These are phyloP conservation scores for Ceratonia siliqua DNA, from an alignment of 306 rosid species.

Conservation along the genomic window DNA sequence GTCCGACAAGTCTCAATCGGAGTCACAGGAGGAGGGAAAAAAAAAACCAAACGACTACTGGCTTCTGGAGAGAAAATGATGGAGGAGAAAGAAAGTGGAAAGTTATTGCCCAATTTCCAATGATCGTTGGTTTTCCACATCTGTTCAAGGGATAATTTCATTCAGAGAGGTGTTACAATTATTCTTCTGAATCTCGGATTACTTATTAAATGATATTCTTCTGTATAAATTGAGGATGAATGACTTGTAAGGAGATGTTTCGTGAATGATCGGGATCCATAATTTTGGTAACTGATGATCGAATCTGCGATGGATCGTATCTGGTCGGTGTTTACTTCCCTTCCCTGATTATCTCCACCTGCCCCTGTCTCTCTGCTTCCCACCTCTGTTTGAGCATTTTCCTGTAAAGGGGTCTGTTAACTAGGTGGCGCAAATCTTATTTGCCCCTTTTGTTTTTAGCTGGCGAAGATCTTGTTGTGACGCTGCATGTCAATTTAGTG, in stretches of 20 bases:
- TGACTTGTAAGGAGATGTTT: background rate
- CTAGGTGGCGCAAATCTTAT: constrained; percentile 38
- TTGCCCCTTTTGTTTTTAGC: constrained; percentile 9
- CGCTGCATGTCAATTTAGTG: constrained; percentile 27
- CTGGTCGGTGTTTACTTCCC: constrained; percentile 40
- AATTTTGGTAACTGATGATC: constrained; percentile 32
- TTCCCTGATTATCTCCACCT: constrained; percentile 15
- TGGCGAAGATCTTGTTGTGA: constrained; percentile 36
- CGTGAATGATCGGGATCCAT: constrained; percentile 37
- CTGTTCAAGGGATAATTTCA: constrained; percentile 1
- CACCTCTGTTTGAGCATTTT: constrained; percentile 24
- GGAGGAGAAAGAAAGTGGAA: constrained; percentile 14
- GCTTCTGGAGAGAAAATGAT: constrained; percentile 28
- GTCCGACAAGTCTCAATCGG: constrained; percentile 39
- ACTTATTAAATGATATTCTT: background rate
- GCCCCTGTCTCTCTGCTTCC: background rate
- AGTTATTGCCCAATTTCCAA: constrained; percentile 14
- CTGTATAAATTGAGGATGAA: constrained; percentile 5
- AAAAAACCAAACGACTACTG: background rate
- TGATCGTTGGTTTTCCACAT: constrained; percentile 21
- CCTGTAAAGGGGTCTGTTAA: constrained; percentile 35
- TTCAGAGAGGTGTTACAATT: constrained; percentile 11
- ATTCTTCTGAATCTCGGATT: background rate
- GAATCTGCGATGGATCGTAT: constrained; percentile 39
- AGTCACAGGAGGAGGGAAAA: constrained; percentile 31